A percentile compares a stretch with the other conserved stretches of the same genome.
Evolutionary conservation across 495 filamentous ascomycete species (phyloP).

Genomic region (Amniculicola lignicola): DNA sequence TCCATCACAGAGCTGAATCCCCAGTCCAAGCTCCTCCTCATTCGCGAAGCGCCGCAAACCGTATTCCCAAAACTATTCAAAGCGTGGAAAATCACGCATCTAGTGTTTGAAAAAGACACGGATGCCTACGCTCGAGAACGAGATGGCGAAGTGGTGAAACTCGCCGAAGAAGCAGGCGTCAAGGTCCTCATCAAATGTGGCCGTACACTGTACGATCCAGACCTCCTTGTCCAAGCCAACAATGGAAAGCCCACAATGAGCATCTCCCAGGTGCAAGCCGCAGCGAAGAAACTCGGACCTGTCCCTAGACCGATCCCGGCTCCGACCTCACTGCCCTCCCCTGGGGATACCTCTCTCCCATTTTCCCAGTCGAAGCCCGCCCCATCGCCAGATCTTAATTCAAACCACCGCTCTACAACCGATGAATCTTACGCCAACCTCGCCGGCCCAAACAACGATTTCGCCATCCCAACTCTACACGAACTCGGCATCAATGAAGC

Average conservation of each 20-base stretch:
- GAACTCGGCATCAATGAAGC: slow-evolving; percentile 60
- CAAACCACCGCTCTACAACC: slow-evolving; percentile 42
- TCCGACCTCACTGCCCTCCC: slow-evolving; percentile 56
- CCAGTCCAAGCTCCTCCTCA: slow-evolving; percentile 62
- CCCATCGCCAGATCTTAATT: slow-evolving; percentile 54
- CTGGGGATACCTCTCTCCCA: slow-evolving; percentile 55
- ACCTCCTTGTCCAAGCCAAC: slow-evolving; percentile 60
- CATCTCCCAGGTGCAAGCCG: slow-evolving; percentile 56
- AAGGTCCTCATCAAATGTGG: slow-evolving; percentile 58
- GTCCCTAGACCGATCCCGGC: slow-evolving; percentile 55
- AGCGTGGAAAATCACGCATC: slow-evolving; percentile 63
- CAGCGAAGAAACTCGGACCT: slow-evolving; percentile 49
- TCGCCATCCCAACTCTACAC: slow-evolving; percentile 57
- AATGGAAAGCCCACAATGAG: slow-evolving; percentile 66
- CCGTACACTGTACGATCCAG: slow-evolving; percentile 64
- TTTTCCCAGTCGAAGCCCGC: slow-evolving; percentile 51
- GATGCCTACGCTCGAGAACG: slow-evolving; percentile 63
- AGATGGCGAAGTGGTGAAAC: slow-evolving; percentile 52
- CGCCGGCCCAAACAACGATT: slow-evolving; percentile 60
- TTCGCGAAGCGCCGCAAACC: slow-evolving; percentile 65
- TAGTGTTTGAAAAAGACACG: slow-evolving; percentile 72
- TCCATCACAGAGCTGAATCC: slow-evolving; percentile 60
- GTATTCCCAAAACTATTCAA: slow-evolving; percentile 65
- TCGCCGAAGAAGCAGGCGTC: slow-evolving; percentile 61
- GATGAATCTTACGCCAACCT: slow-evolving; percentile 56